These are phyloP conservation scores for Phlyctochytrium bullatum DNA, from an alignment of 192 early-diverging fungal species.

Conservation along the genomic window DNA sequence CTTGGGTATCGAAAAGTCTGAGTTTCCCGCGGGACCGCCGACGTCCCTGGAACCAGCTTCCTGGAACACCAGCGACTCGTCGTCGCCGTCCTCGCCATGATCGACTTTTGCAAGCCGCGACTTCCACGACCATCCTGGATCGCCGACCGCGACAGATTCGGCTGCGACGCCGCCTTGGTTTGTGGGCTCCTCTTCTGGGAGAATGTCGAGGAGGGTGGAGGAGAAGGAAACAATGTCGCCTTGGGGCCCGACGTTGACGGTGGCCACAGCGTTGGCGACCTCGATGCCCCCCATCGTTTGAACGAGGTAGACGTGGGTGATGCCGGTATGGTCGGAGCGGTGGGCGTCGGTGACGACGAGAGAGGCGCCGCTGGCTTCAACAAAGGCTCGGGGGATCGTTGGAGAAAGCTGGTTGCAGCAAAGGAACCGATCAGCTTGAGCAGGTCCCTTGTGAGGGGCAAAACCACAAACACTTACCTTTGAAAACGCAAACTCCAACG, in stretches of 20 bases:
- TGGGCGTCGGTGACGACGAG: slow-evolving; percentile 62
- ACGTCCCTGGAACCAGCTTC: no score
- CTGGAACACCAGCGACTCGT: not conserved
- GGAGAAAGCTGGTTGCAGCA: no score
- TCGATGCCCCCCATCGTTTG: slow-evolving; percentile 69
- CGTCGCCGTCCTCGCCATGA: not conserved
- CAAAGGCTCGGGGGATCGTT: no score
- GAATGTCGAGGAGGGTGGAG: slow-evolving; percentile 60
- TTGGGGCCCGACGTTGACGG: slow-evolving; percentile 68
- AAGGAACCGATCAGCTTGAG: not conserved
- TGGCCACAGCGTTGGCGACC: slow-evolving; percentile 81
- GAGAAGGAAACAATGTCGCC: slow-evolving; percentile 73
- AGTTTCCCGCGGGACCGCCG: no score
- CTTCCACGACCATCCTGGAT: slow-evolving; percentile 20
- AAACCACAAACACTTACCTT: no score
- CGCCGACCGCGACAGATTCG: slow-evolving; percentile 3
- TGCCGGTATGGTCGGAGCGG: slow-evolving; percentile 63
- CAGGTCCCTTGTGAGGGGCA: not conserved
- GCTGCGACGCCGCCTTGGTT: not conserved
- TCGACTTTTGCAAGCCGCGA: not conserved
- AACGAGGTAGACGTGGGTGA: slow-evolving; percentile 83
- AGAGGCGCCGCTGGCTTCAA: not conserved
- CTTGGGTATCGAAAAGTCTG: no score
- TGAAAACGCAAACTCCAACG: not conserved
- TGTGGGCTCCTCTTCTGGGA: no score